Evolutionary conservation across 495 filamentous ascomycete species (phyloP).

Genomic region (Entonaema liquescens): DNA sequence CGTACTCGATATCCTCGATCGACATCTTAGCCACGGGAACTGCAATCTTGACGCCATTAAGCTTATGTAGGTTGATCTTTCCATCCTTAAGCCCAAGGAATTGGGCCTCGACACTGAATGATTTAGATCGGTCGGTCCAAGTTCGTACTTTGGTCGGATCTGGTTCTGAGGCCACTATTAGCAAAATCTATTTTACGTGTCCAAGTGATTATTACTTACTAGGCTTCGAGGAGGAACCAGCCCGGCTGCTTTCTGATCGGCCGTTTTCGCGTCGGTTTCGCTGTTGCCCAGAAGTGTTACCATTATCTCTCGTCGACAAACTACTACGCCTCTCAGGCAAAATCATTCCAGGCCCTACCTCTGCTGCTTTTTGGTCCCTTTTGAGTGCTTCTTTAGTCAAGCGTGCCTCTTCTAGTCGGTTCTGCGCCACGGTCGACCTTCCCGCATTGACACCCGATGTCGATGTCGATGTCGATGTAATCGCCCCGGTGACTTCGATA

Average conservation of each 20-base stretch:
- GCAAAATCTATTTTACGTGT: background rate
- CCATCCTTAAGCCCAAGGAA: slow-evolving; percentile 93
- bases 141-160: slow-evolving; percentile 83
- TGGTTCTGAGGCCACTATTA: slow-evolving; percentile 66
- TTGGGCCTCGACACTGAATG: slow-evolving; percentile 97
- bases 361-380: slow-evolving; percentile 66
- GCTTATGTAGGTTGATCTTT: slow-evolving; percentile 97
- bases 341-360: slow-evolving; percentile 79
- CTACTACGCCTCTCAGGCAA: slow-evolving; percentile 75
- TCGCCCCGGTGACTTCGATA: slow-evolving; percentile 79
- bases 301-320: slow-evolving; percentile 63
- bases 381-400: slow-evolving; percentile 78
- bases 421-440: slow-evolving; percentile 79
- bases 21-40: slow-evolving; percentile 97
- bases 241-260: slow-evolving; percentile 54
- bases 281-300: slow-evolving; percentile 70
- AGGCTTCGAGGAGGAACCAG: slow-evolving; percentile 66
- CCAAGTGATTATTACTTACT: slow-evolving; percentile 65
- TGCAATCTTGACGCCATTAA: slow-evolving; percentile 97
- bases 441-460: slow-evolving; percentile 68
- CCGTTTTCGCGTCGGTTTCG: slow-evolving; percentile 75
- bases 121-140: slow-evolving; percentile 94
- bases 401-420: slow-evolving; percentile 82
- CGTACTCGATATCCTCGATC: slow-evolving; percentile 90
- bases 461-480: slow-evolving; percentile 51